Evolutionary conservation across 208 protist species (phyloP).

Genomic region (Acanthamoeba polyphaga): DNA sequence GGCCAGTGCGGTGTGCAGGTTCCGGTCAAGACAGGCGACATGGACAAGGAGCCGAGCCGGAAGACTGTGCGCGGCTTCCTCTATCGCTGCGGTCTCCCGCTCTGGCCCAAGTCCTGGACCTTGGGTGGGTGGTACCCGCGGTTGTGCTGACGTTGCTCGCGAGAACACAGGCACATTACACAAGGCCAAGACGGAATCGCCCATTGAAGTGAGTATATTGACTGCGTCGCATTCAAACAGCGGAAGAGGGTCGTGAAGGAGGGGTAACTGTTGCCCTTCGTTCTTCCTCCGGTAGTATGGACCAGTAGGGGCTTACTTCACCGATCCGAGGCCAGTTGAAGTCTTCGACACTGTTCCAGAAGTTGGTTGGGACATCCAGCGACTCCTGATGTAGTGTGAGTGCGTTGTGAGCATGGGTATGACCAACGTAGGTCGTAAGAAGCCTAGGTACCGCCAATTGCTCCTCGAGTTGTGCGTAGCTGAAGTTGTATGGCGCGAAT

Average conservation of each 20-base stretch:
- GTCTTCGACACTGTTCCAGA: conserved; percentile 17
- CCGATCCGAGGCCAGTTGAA: neutral
- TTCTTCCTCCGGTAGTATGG: conserved; percentile 22
- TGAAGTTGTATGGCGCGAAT: conserved; percentile 34
- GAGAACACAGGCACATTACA: neutral
- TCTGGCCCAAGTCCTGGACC: neutral
- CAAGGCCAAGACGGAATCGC: neutral
- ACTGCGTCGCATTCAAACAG: neutral
- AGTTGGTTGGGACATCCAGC: neutral
- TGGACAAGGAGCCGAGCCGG: neutral
- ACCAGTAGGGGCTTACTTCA: neutral
- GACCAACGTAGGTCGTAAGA: no score
- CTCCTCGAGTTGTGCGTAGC: neutral
- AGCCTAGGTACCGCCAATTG: neutral
- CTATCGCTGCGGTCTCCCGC: neutral
- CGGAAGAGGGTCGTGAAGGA: neutral
- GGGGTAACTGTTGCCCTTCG: neutral
- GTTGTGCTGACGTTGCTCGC: neutral
- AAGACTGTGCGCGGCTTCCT: conserved; percentile 13
- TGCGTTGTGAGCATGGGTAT: neutral
- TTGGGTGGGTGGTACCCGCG: conserved; percentile 10
- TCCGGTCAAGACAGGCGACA: neutral
- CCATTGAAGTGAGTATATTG: neutral
- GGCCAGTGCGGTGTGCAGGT: neutral
- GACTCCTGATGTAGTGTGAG: neutral